Percentiles rank a stretch among this genome's conserved stretches.
These are phyloP conservation scores for Trichothecium sympodiale DNA, from an alignment of 2,329 filamentous ascomycete genomes.

Conservation along the genomic window DNA sequence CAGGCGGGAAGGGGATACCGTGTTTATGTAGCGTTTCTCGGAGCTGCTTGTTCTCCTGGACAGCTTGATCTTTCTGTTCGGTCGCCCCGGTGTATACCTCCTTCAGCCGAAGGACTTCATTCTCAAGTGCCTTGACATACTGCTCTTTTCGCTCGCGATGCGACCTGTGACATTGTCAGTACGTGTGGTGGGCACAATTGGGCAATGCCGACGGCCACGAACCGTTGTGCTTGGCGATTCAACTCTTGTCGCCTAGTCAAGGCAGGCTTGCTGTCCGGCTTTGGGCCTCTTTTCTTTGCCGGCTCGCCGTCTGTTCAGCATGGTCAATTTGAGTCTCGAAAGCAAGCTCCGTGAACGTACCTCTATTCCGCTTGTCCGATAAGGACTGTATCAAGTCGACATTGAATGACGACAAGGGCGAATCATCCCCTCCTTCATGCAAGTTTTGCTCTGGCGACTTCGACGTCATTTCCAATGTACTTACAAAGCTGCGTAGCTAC, in stretches of 20 bases:
- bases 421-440: too few relatives aligned
- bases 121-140: constrained; percentile 89
- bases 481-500: too few relatives aligned
- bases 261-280: constrained; percentile 92
- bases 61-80: constrained; percentile 64
- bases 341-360: too few relatives aligned
- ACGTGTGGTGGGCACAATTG: neutral
- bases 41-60: constrained; percentile 71
- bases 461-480: too few relatives aligned
- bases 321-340: neutral
- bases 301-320: constrained; percentile 59
- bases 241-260: constrained; percentile 85
- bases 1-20: constrained; percentile 27
- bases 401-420: too few relatives aligned
- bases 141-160: constrained; percentile 94
- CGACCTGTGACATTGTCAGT: constrained; percentile 46
- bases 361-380: too few relatives aligned
- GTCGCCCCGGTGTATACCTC: constrained; percentile 67
- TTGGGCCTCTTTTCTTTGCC: constrained; percentile 83
- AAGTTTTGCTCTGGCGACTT: too few relatives aligned
- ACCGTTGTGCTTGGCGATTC: constrained; percentile 93
- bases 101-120: constrained; percentile 80
- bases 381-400: too few relatives aligned
- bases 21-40: constrained; percentile 44
- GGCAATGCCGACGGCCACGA: constrained; percentile 16